Percentiles rank a stretch among this genome's conserved stretches.
Evolutionary conservation across 768 basidiomycete genomes (phyloP).

Genomic region (Neoboletus subvelutipes): DNA sequence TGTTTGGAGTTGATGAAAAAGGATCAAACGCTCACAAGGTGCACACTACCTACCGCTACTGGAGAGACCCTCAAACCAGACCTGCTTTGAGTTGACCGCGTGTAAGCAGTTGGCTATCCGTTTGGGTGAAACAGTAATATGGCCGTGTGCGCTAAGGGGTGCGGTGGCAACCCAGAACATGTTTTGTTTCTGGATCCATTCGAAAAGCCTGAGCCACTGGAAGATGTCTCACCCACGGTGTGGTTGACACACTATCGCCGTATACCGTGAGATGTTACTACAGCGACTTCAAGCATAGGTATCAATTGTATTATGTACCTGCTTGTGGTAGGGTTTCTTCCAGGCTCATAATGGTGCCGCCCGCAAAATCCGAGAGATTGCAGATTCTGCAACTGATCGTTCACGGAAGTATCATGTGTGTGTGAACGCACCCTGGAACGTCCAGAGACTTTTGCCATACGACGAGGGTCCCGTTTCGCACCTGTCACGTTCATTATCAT

Average conservation of each 20-base stretch:
- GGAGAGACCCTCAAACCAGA: constrained; percentile 74
- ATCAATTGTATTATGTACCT: background rate
- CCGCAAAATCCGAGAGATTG: background rate
- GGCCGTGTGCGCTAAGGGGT: constrained; percentile 54
- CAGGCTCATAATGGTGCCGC: too few relatives aligned
- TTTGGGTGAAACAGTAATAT: constrained; percentile 70
- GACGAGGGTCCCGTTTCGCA: too few relatives aligned
- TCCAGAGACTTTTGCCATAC: too few relatives aligned
- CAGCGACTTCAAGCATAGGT: background rate
- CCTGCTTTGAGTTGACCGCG: constrained; percentile 49
- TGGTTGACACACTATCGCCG: too few relatives aligned
- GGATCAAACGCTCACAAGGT: background rate
- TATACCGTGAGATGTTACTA: background rate
- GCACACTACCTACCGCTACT: constrained; percentile 62
- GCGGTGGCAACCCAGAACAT: constrained; percentile 74
- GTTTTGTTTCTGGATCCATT: constrained; percentile 62
- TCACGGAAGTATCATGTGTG: too few relatives aligned
- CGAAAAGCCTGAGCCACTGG: constrained; percentile 42
- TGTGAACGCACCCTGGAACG: too few relatives aligned
- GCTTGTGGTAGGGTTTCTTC: background rate
- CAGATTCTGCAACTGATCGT: too few relatives aligned
- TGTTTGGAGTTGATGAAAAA: background rate
- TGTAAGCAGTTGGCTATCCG: constrained; percentile 65
- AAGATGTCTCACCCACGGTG: constrained; percentile 62
- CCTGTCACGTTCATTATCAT: too few relatives aligned